Evolutionary conservation across 768 basidiomycete genomes (phyloP).

Genomic region (Dentipellis fragilis): DNA sequence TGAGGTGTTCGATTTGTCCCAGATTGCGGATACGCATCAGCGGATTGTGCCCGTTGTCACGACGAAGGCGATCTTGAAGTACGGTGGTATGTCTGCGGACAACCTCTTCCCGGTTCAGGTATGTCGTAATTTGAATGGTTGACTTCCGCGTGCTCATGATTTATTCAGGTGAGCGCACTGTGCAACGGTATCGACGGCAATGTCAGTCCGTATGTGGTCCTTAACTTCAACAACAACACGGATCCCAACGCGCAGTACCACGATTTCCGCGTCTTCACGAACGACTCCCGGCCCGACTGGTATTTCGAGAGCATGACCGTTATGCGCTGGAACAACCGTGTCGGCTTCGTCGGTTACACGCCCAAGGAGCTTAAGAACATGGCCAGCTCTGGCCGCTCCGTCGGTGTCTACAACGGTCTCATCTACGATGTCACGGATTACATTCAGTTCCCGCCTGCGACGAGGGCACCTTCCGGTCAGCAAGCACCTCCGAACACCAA

Average conservation of each 20-base stretch:
- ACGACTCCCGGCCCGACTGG: conserved; percentile 95
- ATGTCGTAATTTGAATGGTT: background rate
- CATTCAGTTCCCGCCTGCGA: conserved; percentile 55
- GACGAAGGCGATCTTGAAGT: conserved; percentile 64
- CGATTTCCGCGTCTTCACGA: conserved; percentile 86
- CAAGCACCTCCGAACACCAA: conserved; percentile 28
- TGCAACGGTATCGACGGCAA: conserved; percentile 79
- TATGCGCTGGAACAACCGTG: conserved; percentile 84
- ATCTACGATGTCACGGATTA: conserved; percentile 87
- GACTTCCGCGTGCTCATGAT: conserved; percentile 1
- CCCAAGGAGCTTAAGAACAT: conserved; percentile 63
- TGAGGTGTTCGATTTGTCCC: conserved; percentile 85
- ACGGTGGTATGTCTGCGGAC: conserved; percentile 70
- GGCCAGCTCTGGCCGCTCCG: conserved; percentile 49
- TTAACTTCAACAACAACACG: conserved; percentile 69
- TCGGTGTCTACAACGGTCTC: conserved; percentile 80
- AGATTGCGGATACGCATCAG: conserved; percentile 55
- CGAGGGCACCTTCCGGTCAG: conserved; percentile 38
- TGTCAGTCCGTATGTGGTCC: conserved; percentile 67
- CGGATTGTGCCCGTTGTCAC: conserved; percentile 66
- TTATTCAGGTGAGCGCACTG: conserved; percentile 70
- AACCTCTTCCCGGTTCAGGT: conserved; percentile 92
- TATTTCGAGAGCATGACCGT: conserved; percentile 91
- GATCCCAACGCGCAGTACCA: conserved; percentile 79
- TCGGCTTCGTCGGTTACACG: conserved; percentile 83